These are phyloP conservation scores for Pleurotus tuoliensis DNA, from an alignment of 768 basidiomycete species.

Conservation along the genomic window DNA sequence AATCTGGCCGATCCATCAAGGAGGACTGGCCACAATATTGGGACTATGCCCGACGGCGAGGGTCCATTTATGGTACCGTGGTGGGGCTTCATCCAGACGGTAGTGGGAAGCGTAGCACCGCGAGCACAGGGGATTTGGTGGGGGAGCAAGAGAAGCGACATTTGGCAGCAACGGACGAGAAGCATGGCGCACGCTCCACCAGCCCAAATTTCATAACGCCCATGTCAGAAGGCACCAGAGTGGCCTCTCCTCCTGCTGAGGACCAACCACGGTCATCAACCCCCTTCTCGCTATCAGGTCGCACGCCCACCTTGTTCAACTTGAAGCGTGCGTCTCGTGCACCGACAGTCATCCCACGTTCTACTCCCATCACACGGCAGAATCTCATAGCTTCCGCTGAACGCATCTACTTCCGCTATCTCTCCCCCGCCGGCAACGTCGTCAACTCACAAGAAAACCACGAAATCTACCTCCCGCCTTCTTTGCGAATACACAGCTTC, in stretches of 20 bases:
- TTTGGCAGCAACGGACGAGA: conserved; percentile 47
- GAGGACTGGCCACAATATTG: conserved; percentile 99
- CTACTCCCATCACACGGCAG: conserved; percentile 82
- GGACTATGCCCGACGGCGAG: conserved; percentile 87
- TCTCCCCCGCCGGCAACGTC: conserved; percentile 74
- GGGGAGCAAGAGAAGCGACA: conserved; percentile 69
- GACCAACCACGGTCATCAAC: conserved; percentile 65
- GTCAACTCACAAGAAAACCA: conserved; percentile 85
- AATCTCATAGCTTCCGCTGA: conserved; percentile 93
- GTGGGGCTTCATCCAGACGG: conserved; percentile 67
- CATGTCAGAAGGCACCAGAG: conserved; percentile 38
- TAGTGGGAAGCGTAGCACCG: conserved; percentile 69
- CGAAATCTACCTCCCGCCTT: conserved; percentile 95
- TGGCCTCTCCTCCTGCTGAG: conserved; percentile 43
- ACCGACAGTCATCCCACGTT: conserved; percentile 91
- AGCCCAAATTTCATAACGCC: conserved; percentile 52
- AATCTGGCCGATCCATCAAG: conserved; percentile 87
- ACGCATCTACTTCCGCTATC: conserved; percentile 93
- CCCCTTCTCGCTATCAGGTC: conserved; percentile 72
- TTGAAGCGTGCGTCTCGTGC: conserved; percentile 75
- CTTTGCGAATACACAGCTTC: conserved; percentile 88
- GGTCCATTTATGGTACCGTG: conserved; percentile 90
- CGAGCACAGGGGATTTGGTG: conserved; percentile 72
- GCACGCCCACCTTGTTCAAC: conserved; percentile 69
- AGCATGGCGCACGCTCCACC: conserved; percentile 44